Evolutionary conservation across 179 eudicot species (phyloP), one percentile per base, ranked within the genome.

Genomic region (Beta macrorhiza): DNA sequence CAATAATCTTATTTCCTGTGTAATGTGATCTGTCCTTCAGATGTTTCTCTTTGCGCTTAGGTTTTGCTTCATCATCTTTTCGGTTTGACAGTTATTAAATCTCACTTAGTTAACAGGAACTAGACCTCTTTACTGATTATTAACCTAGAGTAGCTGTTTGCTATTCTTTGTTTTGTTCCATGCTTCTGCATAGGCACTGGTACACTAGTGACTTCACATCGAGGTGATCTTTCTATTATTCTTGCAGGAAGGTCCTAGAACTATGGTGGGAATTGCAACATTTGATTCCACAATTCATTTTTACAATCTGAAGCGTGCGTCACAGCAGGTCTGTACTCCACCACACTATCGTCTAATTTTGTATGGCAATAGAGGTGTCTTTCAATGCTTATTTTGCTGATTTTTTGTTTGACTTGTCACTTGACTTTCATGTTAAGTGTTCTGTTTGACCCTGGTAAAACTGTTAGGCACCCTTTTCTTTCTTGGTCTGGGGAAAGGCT

Each of bases 271-370:
- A 77, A 87, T 95, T 76, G 98, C 99, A 79, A 95, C 99, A 78
- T 95, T 91, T 91, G 98, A 95, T 84, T 93, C 95, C 45, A 95
- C 95, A 49, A 89, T 95, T 82, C 99, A 95, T 82, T 95, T 95
- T 84, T 95, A 95, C 91, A 93, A 95, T 81, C 87, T 95, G 84
- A 95, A 92, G 79, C 95, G 98, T 67, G 95, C 91, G 73, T 86
- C 89, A 67, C 97, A 93, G 90, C 99, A 95, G 99, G 99, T 95
- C 78, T 59, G 85, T 78, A 63, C 55, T 44, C 29, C 49, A 53
- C 42, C 42, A 8, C 14, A 13, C 47, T 73, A 49, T 67, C 45
- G 51, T 81, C 70, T 62, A 80, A 76, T 20, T n/a, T 63, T 64
- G 56, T 22, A 4, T 75, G 80, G 44, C 22, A 49, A 29, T 69